These are phyloP conservation scores for Guadua angustifolia DNA, from an alignment of 176 grass and related monocot species.

Conservation along the genomic window DNA sequence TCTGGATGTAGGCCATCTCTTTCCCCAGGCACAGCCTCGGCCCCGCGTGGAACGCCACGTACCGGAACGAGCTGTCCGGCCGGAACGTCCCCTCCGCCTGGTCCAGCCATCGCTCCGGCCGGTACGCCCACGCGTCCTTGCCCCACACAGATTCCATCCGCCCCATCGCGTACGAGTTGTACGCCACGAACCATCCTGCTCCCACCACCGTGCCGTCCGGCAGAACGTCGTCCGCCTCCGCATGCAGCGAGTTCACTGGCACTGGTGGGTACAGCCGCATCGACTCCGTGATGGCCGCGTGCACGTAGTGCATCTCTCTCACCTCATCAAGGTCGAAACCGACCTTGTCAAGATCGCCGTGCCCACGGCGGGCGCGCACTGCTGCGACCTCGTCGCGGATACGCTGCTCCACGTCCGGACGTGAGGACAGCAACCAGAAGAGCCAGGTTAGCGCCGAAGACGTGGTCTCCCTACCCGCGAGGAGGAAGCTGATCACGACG, in stretches of 20 bases:
- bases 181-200: constrained; percentile 56
- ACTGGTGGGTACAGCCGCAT: constrained; percentile 82
- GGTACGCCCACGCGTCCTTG: constrained; percentile 48
- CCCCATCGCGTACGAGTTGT: constrained; percentile 65
- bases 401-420: constrained; percentile 51
- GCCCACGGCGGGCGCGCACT: constrained; percentile 23
- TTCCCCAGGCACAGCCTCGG: constrained; percentile 75
- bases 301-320: constrained; percentile 82
- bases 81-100: constrained; percentile 47
- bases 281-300: constrained; percentile 73
- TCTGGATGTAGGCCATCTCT: constrained; percentile 83
- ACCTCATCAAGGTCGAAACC: constrained; percentile 67
- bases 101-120: constrained; percentile 73
- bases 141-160: constrained; percentile 66
- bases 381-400: constrained; percentile 65
- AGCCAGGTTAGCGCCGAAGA: constrained; percentile 78
- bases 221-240: constrained; percentile 55
- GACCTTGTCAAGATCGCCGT: neutral
- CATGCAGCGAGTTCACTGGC: constrained; percentile 36
- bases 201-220: constrained; percentile 69
- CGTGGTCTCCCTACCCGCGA: constrained; percentile 72
- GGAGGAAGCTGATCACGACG: constrained; percentile 73
- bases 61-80: constrained; percentile 66
- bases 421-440: constrained; percentile 80
- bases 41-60: constrained; percentile 64